These are phyloP conservation scores for Yamadazyma siamensis DNA, from an alignment of 1,139 yeast genomes.

Conservation along the genomic window DNA sequence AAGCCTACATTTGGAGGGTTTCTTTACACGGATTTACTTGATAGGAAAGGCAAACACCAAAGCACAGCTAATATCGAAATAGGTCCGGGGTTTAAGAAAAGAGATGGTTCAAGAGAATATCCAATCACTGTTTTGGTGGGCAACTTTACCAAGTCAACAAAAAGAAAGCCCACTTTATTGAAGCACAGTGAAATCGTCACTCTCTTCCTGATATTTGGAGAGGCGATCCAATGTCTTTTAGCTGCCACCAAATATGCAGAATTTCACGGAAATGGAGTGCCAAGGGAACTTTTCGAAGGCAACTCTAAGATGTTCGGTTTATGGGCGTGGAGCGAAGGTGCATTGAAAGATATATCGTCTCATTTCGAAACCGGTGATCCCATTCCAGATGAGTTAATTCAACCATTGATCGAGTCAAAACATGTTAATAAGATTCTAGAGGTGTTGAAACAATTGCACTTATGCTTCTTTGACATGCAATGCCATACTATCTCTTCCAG, in stretches of 20 bases:
- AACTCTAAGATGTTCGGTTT: conserved; percentile 88
- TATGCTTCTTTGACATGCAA: conserved; percentile 72
- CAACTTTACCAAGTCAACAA: conserved; percentile 76
- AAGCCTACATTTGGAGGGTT: conserved; percentile 69
- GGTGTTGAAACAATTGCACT: conserved; percentile 72
- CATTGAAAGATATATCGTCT: conserved; percentile 55
- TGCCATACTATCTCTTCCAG: conserved; percentile 55
- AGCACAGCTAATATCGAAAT: conserved; percentile 84
- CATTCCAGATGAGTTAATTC: conserved; percentile 56
- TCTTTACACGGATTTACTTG: conserved; percentile 77
- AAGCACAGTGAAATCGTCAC: conserved; percentile 80
- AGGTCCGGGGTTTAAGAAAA: conserved; percentile 54
- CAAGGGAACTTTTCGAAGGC: conserved; percentile 85
- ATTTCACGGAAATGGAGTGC: conserved; percentile 74
- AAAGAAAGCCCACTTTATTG: conserved; percentile 68
- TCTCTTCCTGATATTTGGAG: conserved; percentile 88
- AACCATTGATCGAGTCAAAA: conserved; percentile 61
- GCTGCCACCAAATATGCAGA: conserved; percentile 62
- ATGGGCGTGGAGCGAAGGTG: conserved; percentile 78
- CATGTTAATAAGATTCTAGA: conserved; percentile 73
- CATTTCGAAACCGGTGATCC: conserved; percentile 64
- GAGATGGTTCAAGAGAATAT: conserved; percentile 48
- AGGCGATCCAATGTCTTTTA: conserved; percentile 77
- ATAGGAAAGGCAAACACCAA: conserved; percentile 81
- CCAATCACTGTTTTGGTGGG: conserved; percentile 82